Evolutionary conservation across 306 rosid genomes (phyloP).

Genomic region (Potentilla sterilis): DNA sequence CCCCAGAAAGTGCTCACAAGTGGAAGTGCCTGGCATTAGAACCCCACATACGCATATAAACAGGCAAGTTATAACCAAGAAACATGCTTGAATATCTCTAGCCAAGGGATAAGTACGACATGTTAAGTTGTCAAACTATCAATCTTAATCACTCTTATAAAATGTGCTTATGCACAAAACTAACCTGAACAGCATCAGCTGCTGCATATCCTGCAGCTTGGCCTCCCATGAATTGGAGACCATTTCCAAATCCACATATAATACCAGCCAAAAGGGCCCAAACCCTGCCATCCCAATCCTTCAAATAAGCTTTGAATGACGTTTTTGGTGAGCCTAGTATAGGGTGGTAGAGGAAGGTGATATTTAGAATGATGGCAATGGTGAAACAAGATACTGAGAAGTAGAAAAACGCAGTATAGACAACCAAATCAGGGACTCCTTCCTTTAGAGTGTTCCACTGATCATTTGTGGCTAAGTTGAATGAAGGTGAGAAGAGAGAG

Average conservation of each 20-base stretch:
- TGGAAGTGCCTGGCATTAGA: constrained; percentile 70
- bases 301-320: constrained; percentile 61
- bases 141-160: background rate
- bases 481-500: constrained; percentile 90
- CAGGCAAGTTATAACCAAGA: background rate
- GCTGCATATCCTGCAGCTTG: constrained; percentile 99
- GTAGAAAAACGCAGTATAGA: constrained; percentile 84
- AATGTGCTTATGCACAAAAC: constrained; percentile 19
- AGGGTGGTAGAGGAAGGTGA: constrained; percentile 74
- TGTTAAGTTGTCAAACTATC: background rate
- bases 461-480: constrained; percentile 93
- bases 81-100: background rate
- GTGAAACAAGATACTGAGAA: constrained; percentile 78
- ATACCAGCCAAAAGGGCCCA: constrained; percentile 93
- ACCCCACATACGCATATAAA: background rate
- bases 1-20: constrained; percentile 97
- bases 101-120: background rate
- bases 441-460: constrained; percentile 72
- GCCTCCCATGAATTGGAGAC: constrained; percentile 96
- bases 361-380: constrained; percentile 62
- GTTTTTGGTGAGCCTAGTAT: constrained; percentile 67
- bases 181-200: constrained; percentile 96
- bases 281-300: constrained; percentile 84
- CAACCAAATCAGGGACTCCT: constrained; percentile 79
- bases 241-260: constrained; percentile 91